Evolutionary conservation across 805 yeast species (phyloP), one percentile per base, ranked within the genome.

Genomic region (Candida dajiaensis): DNA sequence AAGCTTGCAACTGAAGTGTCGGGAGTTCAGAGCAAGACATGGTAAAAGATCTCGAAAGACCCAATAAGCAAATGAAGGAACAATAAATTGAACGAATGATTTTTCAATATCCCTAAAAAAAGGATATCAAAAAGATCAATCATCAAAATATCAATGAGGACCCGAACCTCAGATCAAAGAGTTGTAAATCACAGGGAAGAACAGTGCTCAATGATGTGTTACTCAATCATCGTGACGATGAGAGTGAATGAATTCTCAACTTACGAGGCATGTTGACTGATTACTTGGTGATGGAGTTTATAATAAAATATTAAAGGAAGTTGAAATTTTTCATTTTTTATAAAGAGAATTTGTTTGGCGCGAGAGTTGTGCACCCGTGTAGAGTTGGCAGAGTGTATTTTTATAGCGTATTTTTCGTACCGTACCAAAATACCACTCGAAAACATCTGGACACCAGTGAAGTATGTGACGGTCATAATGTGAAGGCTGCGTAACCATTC

Each of bases 21-120:
- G 88, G 90, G 90, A 70, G 62, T 84, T 82, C 85, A 82, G 83
- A 69, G 77, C 76, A 80, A 70, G 64, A n/a, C n/a, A 22, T 29
- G 42, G 35, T 19, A 13, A 41, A 48, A 39, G 31, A 37, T 38
- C 33, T 31, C 36, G 36, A 33, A 33, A 33, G 36, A 33, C 36
- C 36, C 36, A 33, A 33, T 33, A 33, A 33, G 36, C 36, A 33
- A 33, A 33, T 33, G 36, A 16, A 33, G 20, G 20, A 18, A 33
- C 20, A 29, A 38, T 33, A 39, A 35, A 42, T 22, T 39, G 29
- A 35, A 36, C 13, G 22, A 20, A 36, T 3, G n/a, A 13, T 28
- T 28, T 28, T n/a, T 20, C 19, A 20, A 20, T 6, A 11, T 20
- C 25, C 20, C 10, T n/a, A n/a, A n/a, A n/a, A n/a, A n/a, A 36